Evolutionary conservation across 148 eudicot genomes (phyloP).

Genomic region (Cornus suecica): DNA sequence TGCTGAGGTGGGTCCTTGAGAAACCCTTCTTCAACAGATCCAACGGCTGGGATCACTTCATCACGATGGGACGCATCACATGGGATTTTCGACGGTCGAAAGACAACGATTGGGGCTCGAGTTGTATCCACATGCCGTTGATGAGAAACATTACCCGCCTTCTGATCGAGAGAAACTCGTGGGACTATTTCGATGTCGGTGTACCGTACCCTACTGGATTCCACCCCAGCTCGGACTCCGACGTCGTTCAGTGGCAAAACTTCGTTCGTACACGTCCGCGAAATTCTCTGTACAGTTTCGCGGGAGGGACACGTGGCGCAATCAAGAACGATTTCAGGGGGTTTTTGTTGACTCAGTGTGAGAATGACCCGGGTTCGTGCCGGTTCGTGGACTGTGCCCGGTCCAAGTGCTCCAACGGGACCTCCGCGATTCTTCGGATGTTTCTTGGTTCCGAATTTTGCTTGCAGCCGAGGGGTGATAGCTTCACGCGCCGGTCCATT

Average conservation of each 20-base stretch:
- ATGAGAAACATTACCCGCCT: constrained; percentile 62
- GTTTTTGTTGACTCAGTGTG: constrained; percentile 56
- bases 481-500: constrained; percentile 79
- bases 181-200: constrained; percentile 69
- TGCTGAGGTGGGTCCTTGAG: constrained; percentile 45
- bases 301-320: constrained; percentile 74
- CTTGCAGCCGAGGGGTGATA: constrained; percentile 87
- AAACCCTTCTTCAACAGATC: constrained; percentile 41
- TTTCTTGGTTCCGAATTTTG: constrained; percentile 80
- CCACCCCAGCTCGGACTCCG: constrained; percentile 44
- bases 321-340: constrained; percentile 71
- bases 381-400: constrained; percentile 70
- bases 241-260: constrained; percentile 46
- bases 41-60: constrained; percentile 62
- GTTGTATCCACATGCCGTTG: constrained; percentile 40
- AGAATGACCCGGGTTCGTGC: constrained; percentile 42
- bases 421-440: constrained; percentile 54
- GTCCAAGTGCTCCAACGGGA: constrained; percentile 52
- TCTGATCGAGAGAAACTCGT: constrained; percentile 50
- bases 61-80: constrained; percentile 54
- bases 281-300: constrained; percentile 55
- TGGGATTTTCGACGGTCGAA: constrained; percentile 72
- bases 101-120: constrained; percentile 50
- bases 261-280: constrained; percentile 44
- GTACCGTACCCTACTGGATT: constrained; percentile 79